Conservation (phyloP, 345 rosid genomes). For the Linum usitatissimum region DNA sequence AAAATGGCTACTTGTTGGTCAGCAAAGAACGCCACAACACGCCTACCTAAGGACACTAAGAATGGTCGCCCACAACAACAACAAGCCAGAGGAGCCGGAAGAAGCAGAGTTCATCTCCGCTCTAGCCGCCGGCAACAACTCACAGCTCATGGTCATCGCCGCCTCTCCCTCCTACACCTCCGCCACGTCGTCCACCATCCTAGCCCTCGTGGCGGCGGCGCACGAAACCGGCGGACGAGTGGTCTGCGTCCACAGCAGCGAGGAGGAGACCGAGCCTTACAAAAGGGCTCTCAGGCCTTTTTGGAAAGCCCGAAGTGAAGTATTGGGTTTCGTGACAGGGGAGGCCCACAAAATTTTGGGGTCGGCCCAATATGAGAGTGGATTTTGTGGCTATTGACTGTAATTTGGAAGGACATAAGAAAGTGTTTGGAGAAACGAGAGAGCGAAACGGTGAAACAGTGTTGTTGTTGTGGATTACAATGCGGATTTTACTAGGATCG, state of each 20-base stretch:
- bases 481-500: slow-evolving; percentile 20
- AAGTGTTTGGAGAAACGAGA: slow-evolving; percentile 19
- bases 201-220: slow-evolving; percentile 37
- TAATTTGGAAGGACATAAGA: slow-evolving; percentile 13
- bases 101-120: slow-evolving; percentile 51
- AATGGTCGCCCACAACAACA: background rate
- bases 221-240: slow-evolving; percentile 38
- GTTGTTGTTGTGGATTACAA: slow-evolving; percentile 37
- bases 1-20: background rate
- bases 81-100: slow-evolving; percentile 29
- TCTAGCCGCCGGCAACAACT: slow-evolving; percentile 44
- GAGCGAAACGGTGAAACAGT: slow-evolving; percentile 9
- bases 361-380: slow-evolving; percentile 18
- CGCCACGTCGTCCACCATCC: slow-evolving; percentile 13
- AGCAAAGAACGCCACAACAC: slow-evolving; percentile 2
- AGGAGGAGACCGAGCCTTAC: background rate
- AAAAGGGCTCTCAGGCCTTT: slow-evolving; percentile 14
- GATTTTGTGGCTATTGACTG: slow-evolving; percentile 44
- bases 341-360: slow-evolving; percentile 22
- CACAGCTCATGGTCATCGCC: slow-evolving; percentile 36
- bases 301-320: slow-evolving; percentile 7
- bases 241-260: slow-evolving; percentile 17
- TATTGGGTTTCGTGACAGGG: slow-evolving; percentile 25
- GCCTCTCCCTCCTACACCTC: slow-evolving; percentile 4
- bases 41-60: background rate